phyloP scores from a whole-genome alignment of 148 eudicot genomes.

The Chenopodium berlandieri region DNA sequence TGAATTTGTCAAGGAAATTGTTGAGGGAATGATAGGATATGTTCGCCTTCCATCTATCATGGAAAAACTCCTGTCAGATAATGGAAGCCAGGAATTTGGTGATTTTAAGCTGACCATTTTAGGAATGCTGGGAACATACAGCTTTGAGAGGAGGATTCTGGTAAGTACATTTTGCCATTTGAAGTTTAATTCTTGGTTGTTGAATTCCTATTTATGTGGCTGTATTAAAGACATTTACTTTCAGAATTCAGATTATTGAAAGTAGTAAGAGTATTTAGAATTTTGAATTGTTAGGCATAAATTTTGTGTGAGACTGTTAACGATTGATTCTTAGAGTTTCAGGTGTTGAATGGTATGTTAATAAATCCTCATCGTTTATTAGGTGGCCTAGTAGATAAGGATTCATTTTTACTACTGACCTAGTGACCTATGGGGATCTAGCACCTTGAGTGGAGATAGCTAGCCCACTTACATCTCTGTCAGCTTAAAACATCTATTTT shows the following conservation, averaged over 20 bases:
- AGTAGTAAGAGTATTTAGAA: too few species aligned
- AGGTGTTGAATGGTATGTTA: neutral
- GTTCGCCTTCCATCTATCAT: conserved; percentile 82
- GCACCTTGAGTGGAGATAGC: neutral
- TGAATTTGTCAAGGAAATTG: conserved; percentile 76
- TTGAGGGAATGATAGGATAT: conserved; percentile 95
- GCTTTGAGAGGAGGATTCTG: conserved; percentile 88
- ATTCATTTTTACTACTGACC: neutral
- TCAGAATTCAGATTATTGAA: neutral
- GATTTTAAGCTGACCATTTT: conserved; percentile 86
- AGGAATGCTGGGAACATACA: conserved; percentile 95
- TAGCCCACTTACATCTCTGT: neutral
- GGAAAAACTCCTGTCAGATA: conserved; percentile 85
- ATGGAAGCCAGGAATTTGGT: conserved; percentile 91
- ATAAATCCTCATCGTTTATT: neutral
- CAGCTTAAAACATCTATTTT: neutral
- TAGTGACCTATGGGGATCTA: neutral
- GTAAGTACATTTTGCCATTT: conserved; percentile 36
- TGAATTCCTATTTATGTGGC: neutral
- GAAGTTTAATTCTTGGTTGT: neutral
- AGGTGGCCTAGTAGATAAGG: neutral
- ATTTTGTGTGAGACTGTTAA: neutral
- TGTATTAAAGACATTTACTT: neutral
- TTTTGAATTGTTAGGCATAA: neutral
- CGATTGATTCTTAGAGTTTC: neutral